A percentile compares a stretch with the other conserved stretches of the same genome.
Evolutionary conservation across 2,329 filamentous ascomycete species (phyloP).

Genomic region (Beauveria bassiana): DNA sequence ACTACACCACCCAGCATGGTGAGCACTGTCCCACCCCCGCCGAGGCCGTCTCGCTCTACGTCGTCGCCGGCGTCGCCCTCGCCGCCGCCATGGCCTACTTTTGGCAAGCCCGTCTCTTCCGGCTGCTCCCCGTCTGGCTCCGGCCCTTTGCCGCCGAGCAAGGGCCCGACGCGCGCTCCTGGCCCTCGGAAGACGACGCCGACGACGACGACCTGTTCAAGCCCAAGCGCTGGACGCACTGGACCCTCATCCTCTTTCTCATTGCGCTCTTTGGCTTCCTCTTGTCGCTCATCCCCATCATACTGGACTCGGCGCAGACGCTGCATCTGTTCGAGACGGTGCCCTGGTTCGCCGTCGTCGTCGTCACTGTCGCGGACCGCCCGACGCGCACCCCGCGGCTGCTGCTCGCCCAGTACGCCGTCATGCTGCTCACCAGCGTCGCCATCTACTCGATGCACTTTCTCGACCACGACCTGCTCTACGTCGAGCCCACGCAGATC

Average conservation of each 20-base stretch:
- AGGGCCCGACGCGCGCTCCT: slow-evolving; percentile 7
- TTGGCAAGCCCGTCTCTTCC: slow-evolving; percentile 18
- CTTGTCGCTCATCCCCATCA: slow-evolving; percentile 26
- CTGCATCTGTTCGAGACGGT: slow-evolving; percentile 26
- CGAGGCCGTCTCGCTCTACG: slow-evolving; percentile 16
- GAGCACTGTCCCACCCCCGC: not conserved
- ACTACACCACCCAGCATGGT: not conserved
- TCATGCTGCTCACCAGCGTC: slow-evolving; percentile 25
- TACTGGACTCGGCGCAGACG: slow-evolving; percentile 21
- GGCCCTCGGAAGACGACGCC: not conserved
- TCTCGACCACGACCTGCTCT: slow-evolving; percentile 17
- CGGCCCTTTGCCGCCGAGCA: slow-evolving; percentile 37
- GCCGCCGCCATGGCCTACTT: slow-evolving; percentile 24
- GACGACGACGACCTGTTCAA: slow-evolving; percentile 11
- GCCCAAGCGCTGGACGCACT: slow-evolving; percentile 29
- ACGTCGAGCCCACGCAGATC: slow-evolving; percentile 19
- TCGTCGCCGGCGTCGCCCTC: slow-evolving; percentile 20
- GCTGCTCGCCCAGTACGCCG: slow-evolving; percentile 31
- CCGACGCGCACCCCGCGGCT: slow-evolving; percentile 35
- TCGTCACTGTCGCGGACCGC: slow-evolving; percentile 30
- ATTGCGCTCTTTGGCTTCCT: slow-evolving; percentile 1
- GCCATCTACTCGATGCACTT: slow-evolving; percentile 24
- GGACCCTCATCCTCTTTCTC: slow-evolving; percentile 28
- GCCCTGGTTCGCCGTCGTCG: slow-evolving; percentile 31
- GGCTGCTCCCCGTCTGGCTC: slow-evolving; percentile 31